Percentiles rank a stretch among this genome's conserved stretches.
Evolutionary conservation across 805 yeast species (phyloP).

Genomic region (Phaffomyces opuntiae): DNA sequence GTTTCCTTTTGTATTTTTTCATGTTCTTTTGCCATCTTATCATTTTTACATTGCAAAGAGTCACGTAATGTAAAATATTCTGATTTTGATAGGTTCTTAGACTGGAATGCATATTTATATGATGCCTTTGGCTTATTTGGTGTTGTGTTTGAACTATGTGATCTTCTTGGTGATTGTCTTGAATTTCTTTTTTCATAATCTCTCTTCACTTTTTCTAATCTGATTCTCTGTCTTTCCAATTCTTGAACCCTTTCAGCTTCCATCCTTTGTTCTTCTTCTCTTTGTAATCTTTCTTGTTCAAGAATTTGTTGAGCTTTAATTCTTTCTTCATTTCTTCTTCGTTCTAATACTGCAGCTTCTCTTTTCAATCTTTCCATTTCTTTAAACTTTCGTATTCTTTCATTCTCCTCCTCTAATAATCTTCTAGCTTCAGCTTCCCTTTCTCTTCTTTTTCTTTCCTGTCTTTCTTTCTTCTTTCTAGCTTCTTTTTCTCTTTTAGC

Average conservation of each 20-base stretch:
- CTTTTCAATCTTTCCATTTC: slow-evolving; percentile 6
- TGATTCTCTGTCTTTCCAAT: too few relatives aligned
- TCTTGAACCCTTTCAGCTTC: background rate
- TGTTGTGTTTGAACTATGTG: too few relatives aligned
- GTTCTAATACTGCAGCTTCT: slow-evolving; percentile 18
- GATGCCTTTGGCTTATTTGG: too few relatives aligned
- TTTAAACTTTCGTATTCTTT: background rate
- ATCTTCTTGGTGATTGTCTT: too few relatives aligned
- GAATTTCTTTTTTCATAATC: too few relatives aligned
- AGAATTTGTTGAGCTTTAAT: background rate
- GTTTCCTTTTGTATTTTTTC: too few relatives aligned
- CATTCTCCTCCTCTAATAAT: slow-evolving; percentile 1
- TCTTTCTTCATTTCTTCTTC: slow-evolving; percentile 11
- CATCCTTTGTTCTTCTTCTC: background rate
- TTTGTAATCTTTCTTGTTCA: slow-evolving; percentile 4
- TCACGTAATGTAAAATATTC: too few relatives aligned
- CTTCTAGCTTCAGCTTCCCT: background rate
- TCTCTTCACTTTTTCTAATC: too few relatives aligned
- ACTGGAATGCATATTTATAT: too few relatives aligned
- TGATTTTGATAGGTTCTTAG: too few relatives aligned
- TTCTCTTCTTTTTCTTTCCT: slow-evolving; percentile 1
- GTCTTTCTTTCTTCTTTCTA: slow-evolving; percentile 1
- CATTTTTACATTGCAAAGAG: too few relatives aligned
- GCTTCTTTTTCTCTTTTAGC: background rate
- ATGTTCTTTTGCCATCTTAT: too few relatives aligned